phyloP scores from a whole-genome alignment of 2,329 filamentous ascomycete species.

The Paecilomyces dactylethromorphus region DNA sequence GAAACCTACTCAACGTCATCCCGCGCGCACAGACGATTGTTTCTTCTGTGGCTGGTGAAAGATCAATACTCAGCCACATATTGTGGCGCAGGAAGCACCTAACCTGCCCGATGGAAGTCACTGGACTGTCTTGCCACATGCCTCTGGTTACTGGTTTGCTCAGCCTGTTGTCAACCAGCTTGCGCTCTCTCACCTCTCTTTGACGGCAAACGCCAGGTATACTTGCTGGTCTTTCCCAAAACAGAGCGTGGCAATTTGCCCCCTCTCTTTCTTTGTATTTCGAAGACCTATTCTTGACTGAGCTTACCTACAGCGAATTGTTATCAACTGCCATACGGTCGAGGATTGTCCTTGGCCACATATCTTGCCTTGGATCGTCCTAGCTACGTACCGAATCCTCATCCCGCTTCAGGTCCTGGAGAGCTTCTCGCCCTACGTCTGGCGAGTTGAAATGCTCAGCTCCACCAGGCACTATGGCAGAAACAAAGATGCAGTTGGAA shows the following conservation, averaged over 20 bases:
- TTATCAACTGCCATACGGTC: neutral
- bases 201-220: neutral
- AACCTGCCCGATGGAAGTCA: neutral
- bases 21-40: conserved; percentile 2
- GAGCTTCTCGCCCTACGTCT: conserved; percentile 15
- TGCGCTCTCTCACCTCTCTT: neutral
- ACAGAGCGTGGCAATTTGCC: neutral
- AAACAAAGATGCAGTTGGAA: conserved; percentile 77
- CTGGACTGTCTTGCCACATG: neutral
- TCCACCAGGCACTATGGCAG: conserved; percentile 60
- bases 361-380: neutral
- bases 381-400: conserved; percentile 5
- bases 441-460: conserved; percentile 53
- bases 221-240: neutral
- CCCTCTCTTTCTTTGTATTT: neutral
- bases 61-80: neutral
- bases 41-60: neutral
- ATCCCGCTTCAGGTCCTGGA: conserved; percentile 14
- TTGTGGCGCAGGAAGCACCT: neutral
- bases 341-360: neutral
- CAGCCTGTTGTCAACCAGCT: neutral
- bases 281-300: neutral
- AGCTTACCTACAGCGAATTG: neutral
- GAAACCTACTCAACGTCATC: conserved; percentile 1
- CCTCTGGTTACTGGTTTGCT: neutral